These are phyloP conservation scores for Gamsiella multidivaricata DNA, from an alignment of 192 early-diverging fungal species.

Conservation along the genomic window DNA sequence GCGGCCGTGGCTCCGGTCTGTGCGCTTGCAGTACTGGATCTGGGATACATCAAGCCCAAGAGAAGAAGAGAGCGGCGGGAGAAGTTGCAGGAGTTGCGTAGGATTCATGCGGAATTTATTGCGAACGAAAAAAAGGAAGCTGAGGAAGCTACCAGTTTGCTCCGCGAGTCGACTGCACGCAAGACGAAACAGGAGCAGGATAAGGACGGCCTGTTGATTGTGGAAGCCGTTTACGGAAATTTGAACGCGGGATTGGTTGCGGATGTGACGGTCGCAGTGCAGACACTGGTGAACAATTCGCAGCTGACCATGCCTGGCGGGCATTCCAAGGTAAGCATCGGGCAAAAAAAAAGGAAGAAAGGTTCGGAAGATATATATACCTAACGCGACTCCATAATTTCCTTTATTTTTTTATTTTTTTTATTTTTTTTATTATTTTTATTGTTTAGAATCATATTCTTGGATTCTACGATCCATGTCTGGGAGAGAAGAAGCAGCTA, in stretches of 20 bases:
- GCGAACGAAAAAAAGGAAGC: constrained; percentile 78
- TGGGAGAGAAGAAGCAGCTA: constrained; percentile 87
- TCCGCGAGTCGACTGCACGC: constrained; percentile 74
- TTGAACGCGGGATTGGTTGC: constrained; percentile 61
- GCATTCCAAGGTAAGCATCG: constrained; percentile 80
- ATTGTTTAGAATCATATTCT: constrained; percentile 75
- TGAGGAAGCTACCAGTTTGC: constrained; percentile 75
- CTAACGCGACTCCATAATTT: background rate
- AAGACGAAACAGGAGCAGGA: constrained; percentile 75
- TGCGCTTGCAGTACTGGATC: constrained; percentile 63
- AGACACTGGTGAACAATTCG: constrained; percentile 84
- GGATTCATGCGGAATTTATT: constrained; percentile 73
- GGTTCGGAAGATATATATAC: background rate
- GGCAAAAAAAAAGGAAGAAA: background rate
- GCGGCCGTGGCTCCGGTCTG: constrained; percentile 65
- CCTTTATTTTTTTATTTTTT: constrained; percentile 14
- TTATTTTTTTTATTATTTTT: constrained; percentile 19
- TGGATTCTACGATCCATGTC: constrained; percentile 96
- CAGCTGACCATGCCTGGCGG: constrained; percentile 90
- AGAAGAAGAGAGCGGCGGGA: constrained; percentile 61
- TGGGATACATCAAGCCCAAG: constrained; percentile 69
- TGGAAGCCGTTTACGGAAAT: constrained; percentile 91
- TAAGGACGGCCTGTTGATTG: constrained; percentile 82
- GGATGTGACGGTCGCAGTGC: constrained; percentile 92
- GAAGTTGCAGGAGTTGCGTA: constrained; percentile 60